Base-by-base conservation (phyloP, 352 stramenopile genomes). In the Globisporangium camurandrum region DNA sequence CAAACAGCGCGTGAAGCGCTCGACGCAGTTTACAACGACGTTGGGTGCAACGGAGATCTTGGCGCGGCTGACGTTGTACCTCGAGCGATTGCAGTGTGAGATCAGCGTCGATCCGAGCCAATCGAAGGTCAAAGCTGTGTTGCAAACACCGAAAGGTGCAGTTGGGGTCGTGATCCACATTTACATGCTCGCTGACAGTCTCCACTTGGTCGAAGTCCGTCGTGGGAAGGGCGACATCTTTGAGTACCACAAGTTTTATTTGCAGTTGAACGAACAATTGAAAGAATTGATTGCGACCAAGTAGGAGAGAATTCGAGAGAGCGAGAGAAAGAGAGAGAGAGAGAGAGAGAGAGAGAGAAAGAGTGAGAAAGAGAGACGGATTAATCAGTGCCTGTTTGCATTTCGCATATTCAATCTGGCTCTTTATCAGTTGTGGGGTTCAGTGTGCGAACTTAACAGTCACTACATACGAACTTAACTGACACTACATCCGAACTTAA, bases 241-340 rank as follows among this genome's bases (percentile, higher is more conserved):
- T 46, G 85, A 92, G 67, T 95, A 93, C 67, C 74, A 91, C 77
- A 92, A 93, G 71, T 91, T 93, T 51, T 93, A 91, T 75, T 84
- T 78, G 62, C 80, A 90, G 66, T 65, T 93, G 56, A 91, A 86
- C 61, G 80, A 92, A 55, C 78, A 89, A 61, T 78, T 93, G 65
- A 85, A 89, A 63, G 81, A 92, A 57, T 60, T 93, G 49, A 93
- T 91, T 49, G 56, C 54, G 30, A 37, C 46, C 22, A 24, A 17
- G 7, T 55, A 38, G n/a, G 20, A 33, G 19, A 10, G n/a, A n/a
- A n/a, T n/a, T n/a, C n/a, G n/a, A n/a, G n/a, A n/a, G n/a, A n/a
- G n/a, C n/a, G n/a, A n/a, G n/a, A n/a, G n/a, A n/a, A n/a, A n/a
- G n/a, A n/a, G n/a, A n/a, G n/a, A n/a, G n/a, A n/a, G n/a, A n/a